Evolutionary conservation across 1,284 basidiomycete genomes (phyloP).

Genomic region (Lentinula novae-zelandiae): DNA sequence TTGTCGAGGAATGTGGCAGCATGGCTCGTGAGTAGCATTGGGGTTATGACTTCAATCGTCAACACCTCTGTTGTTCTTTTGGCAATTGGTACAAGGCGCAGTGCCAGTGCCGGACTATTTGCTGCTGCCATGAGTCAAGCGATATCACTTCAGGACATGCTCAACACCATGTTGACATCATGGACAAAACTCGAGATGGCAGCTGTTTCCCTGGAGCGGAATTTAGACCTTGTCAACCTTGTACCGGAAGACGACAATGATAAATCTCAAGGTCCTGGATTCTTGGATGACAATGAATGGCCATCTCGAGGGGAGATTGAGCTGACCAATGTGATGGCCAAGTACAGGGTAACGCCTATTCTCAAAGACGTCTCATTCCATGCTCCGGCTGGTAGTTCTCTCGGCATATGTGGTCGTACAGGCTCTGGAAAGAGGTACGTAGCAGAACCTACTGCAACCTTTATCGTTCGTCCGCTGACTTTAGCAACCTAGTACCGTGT

Average conservation of each 20-base stretch:
- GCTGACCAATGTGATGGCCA: neutral
- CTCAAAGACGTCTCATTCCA: neutral
- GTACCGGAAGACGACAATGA: neutral
- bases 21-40: neutral
- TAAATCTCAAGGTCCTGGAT: neutral
- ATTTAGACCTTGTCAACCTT: neutral
- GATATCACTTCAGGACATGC: neutral
- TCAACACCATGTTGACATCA: neutral
- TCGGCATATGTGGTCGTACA: neutral
- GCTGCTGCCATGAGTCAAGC: conserved; percentile 1
- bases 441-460: neutral
- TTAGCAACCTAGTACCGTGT: neutral
- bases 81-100: neutral
- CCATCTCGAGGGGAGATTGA: neutral
- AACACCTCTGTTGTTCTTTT: conserved; percentile 1
- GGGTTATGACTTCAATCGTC: neutral
- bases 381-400: neutral
- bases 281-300: neutral
- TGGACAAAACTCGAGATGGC: neutral
- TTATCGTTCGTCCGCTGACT: neutral
- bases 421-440: conserved; percentile 1
- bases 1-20: neutral
- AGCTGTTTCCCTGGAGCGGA: neutral
- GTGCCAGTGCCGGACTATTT: neutral
- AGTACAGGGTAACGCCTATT: neutral